A percentile compares a stretch with the other conserved stretches of the same genome.
Evolutionary conservation across 768 basidiomycete genomes (phyloP).

Genomic region (Myochromella boudieri): DNA sequence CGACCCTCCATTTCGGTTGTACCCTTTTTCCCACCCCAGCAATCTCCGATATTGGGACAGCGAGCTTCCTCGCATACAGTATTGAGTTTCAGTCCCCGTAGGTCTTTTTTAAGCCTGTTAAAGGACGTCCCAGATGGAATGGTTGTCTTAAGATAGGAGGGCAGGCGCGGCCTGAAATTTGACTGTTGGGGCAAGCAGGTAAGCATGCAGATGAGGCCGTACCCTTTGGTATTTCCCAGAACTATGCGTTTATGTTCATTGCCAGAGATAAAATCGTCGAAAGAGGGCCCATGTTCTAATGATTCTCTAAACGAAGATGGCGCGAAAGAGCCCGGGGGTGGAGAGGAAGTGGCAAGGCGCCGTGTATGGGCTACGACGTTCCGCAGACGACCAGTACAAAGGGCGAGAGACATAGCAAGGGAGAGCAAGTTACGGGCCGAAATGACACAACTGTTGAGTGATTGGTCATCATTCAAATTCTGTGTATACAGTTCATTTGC

Average conservation of each 20-base stretch:
- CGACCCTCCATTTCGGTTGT: constrained; percentile 69
- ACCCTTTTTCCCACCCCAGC: constrained; percentile 88
- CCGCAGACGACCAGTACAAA: constrained; percentile 13
- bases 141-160: constrained; percentile 84
- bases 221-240: constrained; percentile 73
- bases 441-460: constrained; percentile 3
- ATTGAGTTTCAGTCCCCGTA: constrained; percentile 86
- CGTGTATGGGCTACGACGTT: constrained; percentile 29
- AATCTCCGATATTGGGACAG: constrained; percentile 99
- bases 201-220: constrained; percentile 6
- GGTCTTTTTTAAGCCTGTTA: constrained; percentile 91
- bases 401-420: constrained; percentile 7
- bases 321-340: constrained; percentile 27
- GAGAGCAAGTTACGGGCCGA: background rate
- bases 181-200: background rate
- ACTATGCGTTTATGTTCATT: constrained; percentile 58
- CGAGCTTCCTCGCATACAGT: constrained; percentile 99
- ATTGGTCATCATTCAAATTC: background rate
- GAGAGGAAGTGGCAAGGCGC: constrained; percentile 48
- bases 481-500: no score
- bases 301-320: constrained; percentile 48
- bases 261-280: constrained; percentile 82
- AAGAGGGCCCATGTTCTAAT: constrained; percentile 65
- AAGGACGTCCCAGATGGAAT: constrained; percentile 90
- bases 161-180: constrained; percentile 71